Evolutionary conservation across 2,329 filamentous ascomycete genomes (phyloP).

Genomic region (Clarireedia sp.): DNA sequence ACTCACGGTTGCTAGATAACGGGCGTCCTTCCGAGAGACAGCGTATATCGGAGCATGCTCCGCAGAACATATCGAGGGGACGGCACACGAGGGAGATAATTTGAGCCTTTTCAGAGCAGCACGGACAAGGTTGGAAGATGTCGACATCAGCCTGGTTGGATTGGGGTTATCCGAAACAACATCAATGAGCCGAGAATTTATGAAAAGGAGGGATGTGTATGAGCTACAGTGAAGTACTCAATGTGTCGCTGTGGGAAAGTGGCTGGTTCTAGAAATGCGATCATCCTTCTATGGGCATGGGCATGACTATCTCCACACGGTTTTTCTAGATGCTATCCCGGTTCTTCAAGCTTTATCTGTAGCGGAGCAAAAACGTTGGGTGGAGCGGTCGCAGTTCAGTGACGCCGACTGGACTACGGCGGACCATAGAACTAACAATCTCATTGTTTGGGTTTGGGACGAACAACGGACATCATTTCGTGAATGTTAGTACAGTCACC

Average conservation of each 20-base stretch:
- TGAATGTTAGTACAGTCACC: too few species aligned
- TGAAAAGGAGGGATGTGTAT: not conserved
- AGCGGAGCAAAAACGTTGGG: not conserved
- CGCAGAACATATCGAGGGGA: not conserved
- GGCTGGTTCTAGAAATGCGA: not conserved
- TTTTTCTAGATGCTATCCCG: not conserved
- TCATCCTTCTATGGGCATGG: too few species aligned
- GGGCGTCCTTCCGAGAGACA: constrained; percentile 6
- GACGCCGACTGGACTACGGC: constrained; percentile 3
- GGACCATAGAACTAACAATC: not conserved
- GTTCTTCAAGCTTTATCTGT: constrained; percentile 6
- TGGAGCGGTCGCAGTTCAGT: not conserved
- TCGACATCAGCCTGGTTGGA: constrained; percentile 27
- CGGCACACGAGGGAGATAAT: constrained; percentile 1
- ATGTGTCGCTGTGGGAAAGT: not conserved
- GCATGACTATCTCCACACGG: not conserved
- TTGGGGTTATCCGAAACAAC: constrained; percentile 13
- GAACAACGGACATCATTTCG: too few species aligned
- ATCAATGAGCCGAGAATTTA: constrained; percentile 11
- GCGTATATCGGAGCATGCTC: not conserved
- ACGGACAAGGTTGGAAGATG: constrained; percentile 19
- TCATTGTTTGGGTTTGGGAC: too few species aligned
- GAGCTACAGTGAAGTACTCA: not conserved
- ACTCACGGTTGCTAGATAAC: constrained; percentile 23
- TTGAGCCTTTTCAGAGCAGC: constrained; percentile 11